Evolutionary conservation across 352 stramenopile species (phyloP), one percentile per base, ranked within the genome.

Genomic region (Phytophthora sansomeana): DNA sequence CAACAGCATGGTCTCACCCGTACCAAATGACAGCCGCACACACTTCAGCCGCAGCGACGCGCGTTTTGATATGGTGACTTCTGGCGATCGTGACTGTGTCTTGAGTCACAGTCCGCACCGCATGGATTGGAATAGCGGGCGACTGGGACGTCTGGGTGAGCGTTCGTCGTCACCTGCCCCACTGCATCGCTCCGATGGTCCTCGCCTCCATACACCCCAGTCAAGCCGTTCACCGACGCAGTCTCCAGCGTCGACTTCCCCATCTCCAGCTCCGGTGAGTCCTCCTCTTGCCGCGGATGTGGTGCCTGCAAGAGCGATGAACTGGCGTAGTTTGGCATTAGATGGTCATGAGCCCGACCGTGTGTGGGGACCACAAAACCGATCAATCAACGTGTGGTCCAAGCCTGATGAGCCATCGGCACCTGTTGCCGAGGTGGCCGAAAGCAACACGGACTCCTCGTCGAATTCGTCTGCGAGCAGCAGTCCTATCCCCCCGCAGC

Each of bases 11-110:
- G 36, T 63, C 13, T 66, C 21, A 16, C 58, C 63, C 4, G 43
- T 60, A 6, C 51, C 55, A 0, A 55, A 58, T 32, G 58, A 67
- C 28, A 63, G 29, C 28, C 44, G 63, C 48, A 67, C 62, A 6
- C 53, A 67, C 51, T 81, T 72, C 49, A 81, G 67, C 19, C 51
- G 58, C 36, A 77, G 70, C 21, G 70, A 77, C 46, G 66, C 64
- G 21, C 67, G 70, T 5, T 77, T 72, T 51, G 66, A 77, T 26
- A 50, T 57, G 24, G 10, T 70, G 17, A 33, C 35, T 43, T 58
- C 53, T 21, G 54, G 48, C 3, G 58, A 58, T 17, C 14, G 36
- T 16, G 66, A 68, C 17, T 29, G 49, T 48, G 51, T 59, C 16
- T 43, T 63, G 33, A 69, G 46, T 7, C 47, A 67, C 42, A 70